Base-by-base conservation (phyloP, 768 basidiomycete genomes). In the Filobasidium wieringae region DNA sequence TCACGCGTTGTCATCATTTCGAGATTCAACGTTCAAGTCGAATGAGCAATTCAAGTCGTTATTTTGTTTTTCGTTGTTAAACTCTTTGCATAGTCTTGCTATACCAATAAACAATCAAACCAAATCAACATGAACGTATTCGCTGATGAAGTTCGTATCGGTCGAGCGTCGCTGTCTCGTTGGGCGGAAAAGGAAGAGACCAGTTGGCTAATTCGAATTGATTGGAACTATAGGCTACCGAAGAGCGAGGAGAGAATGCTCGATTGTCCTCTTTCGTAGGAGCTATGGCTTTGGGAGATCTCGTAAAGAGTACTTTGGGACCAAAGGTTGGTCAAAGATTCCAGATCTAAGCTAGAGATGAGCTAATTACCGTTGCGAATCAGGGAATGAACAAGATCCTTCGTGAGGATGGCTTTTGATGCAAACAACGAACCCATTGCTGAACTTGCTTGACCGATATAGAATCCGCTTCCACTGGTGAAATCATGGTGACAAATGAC, bases 371-470 rank as follows among this genome's bases (percentile, higher is more conserved):
- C n/a, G n/a, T n/a, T n/a, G n/a, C n/a, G 2, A 47, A 7, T 32
- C 55, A 66, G 64, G 95, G 95, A 55, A 99, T 97, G 93, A 97
- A 96, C 83, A 97, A 97, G 79, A 97, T 99, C 62, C 82, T 99
- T 15, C 93, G 72, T 74, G 33, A 63, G 72, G 62, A 9, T 24
- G 14, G 19, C 26, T 12, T 4, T 7, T 14, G 33, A 40, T 51
- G 30, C 30, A 5, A 39, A 0, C 3, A 3, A 60, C 29, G 7
- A 27, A 30, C 29, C 24, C 14, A 24, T 31, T 27, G 26, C 26
- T 12, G 2, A 6, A 6, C 43, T 7, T n/a, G 1, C 32, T 51
- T 24, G 19, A 40, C 32, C 30, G n/a, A 19, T 17, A 15, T 57
- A 72, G 70, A 74, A 69, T 74, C 73, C 31, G 83, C 75, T 1